These are phyloP conservation scores for maize (Zea mays) DNA, from an alignment of 176 grass and related monocot species.

Conservation along the genomic window DNA sequence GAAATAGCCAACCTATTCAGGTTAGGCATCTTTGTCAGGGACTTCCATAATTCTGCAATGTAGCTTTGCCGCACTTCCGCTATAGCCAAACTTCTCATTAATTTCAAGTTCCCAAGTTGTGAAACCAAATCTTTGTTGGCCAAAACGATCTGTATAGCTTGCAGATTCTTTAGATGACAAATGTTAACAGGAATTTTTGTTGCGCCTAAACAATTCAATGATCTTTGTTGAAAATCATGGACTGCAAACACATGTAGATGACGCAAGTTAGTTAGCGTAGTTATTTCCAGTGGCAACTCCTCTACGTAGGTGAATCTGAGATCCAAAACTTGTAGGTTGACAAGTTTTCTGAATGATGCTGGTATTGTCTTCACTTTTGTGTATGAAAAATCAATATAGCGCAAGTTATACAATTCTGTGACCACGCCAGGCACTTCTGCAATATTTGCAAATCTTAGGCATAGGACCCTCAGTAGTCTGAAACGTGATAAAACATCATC, in stretches of 20 bases:
- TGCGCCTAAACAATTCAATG: constrained; percentile 19
- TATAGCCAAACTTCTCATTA: constrained; percentile 40
- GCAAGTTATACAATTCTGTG: constrained; percentile 34
- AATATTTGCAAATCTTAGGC: constrained; percentile 37
- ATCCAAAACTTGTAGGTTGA: constrained; percentile 41
- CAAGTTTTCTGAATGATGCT: constrained; percentile 43
- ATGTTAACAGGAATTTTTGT: constrained; percentile 30
- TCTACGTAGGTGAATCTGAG: constrained; percentile 10
- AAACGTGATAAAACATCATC: constrained; percentile 36
- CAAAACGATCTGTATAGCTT: constrained; percentile 30
- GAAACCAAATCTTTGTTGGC: constrained; percentile 33
- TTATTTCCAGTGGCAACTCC: constrained; percentile 25
- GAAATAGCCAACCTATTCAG: constrained; percentile 33
- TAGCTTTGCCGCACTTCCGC: constrained; percentile 30
- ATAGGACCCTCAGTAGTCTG: constrained; percentile 36
- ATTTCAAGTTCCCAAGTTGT: constrained; percentile 29
- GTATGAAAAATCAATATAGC: constrained; percentile 32
- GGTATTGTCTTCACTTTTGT: constrained; percentile 43
- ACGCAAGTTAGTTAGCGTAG: constrained; percentile 41
- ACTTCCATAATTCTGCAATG: constrained; percentile 29
- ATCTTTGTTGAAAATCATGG: constrained; percentile 28
- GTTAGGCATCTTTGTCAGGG: constrained; percentile 40
- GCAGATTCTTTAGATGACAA: constrained; percentile 30
- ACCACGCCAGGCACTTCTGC: constrained; percentile 34
- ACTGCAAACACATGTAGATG: constrained; percentile 17